phyloP scores from a whole-genome alignment of 2,329 filamentous ascomycete species.

The Trichoderma sp. region DNA sequence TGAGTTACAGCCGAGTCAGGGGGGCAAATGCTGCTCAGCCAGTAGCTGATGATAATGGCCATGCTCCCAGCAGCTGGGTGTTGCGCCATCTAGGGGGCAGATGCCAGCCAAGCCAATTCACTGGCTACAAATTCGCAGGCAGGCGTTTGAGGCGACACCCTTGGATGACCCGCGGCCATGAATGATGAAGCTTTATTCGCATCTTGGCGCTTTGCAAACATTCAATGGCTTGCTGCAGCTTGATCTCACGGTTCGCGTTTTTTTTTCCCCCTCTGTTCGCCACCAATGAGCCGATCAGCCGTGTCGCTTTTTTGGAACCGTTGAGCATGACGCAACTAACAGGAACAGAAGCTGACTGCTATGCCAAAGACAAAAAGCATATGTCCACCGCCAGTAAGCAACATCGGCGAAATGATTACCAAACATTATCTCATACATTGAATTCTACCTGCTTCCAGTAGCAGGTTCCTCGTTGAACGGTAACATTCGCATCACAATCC shows the following conservation, averaged over 20 bases:
- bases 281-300: not conserved
- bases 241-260: not conserved
- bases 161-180: not conserved
- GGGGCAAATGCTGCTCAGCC: slow-evolving; percentile 15
- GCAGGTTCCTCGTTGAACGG: not conserved
- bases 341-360: not conserved
- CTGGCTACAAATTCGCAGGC: slow-evolving; percentile 2
- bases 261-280: not conserved
- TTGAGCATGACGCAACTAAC: not conserved
- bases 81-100: slow-evolving; percentile 12
- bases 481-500: not conserved
- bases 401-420: not conserved
- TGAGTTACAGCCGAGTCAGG: not conserved
- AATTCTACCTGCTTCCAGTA: not conserved
- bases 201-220: slow-evolving; percentile 4
- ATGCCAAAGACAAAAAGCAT: not conserved
- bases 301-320: not conserved
- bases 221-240: slow-evolving; percentile 6
- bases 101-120: slow-evolving; percentile 17
- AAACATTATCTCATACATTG: not conserved
- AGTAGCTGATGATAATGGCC: not conserved
- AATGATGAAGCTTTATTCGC: not conserved
- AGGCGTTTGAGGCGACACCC: not conserved
- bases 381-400: not conserved
- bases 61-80: not conserved